Percentiles rank a stretch among this genome's conserved stretches.
Evolutionary conservation across 495 filamentous ascomycete species (phyloP).

Genomic region (Clohesyomyces aquaticus): DNA sequence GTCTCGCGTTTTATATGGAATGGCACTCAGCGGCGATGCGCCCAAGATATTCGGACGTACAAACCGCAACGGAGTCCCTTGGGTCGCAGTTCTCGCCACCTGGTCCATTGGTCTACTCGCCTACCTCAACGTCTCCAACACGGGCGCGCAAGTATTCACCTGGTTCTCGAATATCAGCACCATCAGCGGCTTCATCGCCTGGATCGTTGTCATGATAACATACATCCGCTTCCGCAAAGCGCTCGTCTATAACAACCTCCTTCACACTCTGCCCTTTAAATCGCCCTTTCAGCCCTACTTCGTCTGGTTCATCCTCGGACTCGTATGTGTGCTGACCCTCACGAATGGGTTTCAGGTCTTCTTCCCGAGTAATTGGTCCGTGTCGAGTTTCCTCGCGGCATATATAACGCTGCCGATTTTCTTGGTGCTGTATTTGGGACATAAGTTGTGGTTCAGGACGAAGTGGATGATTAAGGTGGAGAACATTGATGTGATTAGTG

Average conservation of each 20-base stretch:
- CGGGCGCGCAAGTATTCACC: conserved; percentile 34
- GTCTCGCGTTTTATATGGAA: conserved; percentile 36
- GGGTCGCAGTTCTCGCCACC: conserved; percentile 32
- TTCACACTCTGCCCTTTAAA: conserved; percentile 25
- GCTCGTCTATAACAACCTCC: conserved; percentile 48
- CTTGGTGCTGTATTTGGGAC: conserved; percentile 43
- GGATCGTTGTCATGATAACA: conserved; percentile 44
- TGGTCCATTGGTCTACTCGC: conserved; percentile 32
- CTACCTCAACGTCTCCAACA: conserved; percentile 31
- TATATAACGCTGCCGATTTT: conserved; percentile 46
- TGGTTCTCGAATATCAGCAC: conserved; percentile 44
- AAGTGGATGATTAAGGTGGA: conserved; percentile 22
- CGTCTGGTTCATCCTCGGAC: conserved; percentile 16
- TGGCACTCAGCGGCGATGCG: conserved; percentile 32
- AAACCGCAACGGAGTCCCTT: conserved; percentile 35
- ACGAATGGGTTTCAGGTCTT: conserved; percentile 49
- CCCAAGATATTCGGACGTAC: conserved; percentile 35
- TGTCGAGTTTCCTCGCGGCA: conserved; percentile 39
- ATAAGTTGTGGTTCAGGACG: conserved; percentile 40
- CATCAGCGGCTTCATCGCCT: conserved; percentile 46
- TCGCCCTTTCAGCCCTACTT: conserved; percentile 41
- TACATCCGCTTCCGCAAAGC: conserved; percentile 54
- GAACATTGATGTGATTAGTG: conserved; percentile 41
- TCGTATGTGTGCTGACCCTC: conserved; percentile 36
- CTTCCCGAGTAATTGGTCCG: conserved; percentile 44